Evolutionary conservation across 2,329 filamentous ascomycete genomes (phyloP).

Genomic region (Neophaeococcomyces mojaviensis): DNA sequence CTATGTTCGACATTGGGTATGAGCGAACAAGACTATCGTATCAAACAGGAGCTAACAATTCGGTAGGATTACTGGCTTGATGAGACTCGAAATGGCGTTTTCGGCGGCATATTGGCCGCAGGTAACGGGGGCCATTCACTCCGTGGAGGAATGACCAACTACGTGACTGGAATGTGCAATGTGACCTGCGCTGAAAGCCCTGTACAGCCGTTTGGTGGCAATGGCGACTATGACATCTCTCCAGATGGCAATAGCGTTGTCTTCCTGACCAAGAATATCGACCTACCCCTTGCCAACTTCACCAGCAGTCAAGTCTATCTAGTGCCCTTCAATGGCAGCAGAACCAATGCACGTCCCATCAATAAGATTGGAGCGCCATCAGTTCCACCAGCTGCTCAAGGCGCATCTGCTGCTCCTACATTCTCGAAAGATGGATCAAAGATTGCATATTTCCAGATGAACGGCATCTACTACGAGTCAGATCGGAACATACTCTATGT

Average conservation of each 20-base stretch:
- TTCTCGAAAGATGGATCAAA: constrained; percentile 68
- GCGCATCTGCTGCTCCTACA: constrained; percentile 56
- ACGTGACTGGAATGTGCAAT: constrained; percentile 32
- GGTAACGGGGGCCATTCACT: constrained; percentile 18
- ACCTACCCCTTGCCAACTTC: constrained; percentile 46
- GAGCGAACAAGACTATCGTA: no score
- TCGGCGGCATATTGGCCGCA: constrained; percentile 57
- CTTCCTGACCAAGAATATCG: constrained; percentile 37
- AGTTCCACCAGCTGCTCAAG: constrained; percentile 44
- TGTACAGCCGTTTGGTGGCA: constrained; percentile 62
- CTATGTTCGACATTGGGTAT: constrained; percentile 68
- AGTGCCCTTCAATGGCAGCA: constrained; percentile 56
- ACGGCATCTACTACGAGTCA: constrained; percentile 67
- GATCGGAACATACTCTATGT: constrained; percentile 55
- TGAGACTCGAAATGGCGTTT: constrained; percentile 63
- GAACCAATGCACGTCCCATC: constrained; percentile 36
- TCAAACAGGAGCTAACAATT: no score
- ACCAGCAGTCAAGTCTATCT: constrained; percentile 80
- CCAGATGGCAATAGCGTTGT: constrained; percentile 34
- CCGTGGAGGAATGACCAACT: constrained; percentile 46
- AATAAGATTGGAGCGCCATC: constrained; percentile 32
- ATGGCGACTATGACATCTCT: constrained; percentile 66
- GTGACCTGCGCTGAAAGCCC: constrained; percentile 47
- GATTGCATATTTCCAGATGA: constrained; percentile 74
- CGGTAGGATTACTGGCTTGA: constrained; percentile 57